These are phyloP conservation scores for Arachis stenosperma DNA, from an alignment of 306 rosid species.

Conservation along the genomic window DNA sequence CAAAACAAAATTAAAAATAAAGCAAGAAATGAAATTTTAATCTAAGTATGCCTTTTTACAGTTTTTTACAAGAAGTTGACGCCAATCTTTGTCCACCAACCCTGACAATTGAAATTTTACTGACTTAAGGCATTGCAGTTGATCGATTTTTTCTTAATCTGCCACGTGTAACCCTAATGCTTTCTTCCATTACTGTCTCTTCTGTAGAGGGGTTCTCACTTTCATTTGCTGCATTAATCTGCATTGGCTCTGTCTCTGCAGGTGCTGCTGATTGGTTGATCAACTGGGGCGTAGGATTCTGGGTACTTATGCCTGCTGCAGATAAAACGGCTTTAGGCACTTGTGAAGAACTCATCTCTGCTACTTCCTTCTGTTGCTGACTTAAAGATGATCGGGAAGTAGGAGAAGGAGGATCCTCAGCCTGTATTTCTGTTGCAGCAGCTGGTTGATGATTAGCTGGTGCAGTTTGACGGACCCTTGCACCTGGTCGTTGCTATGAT, in stretches of 20 bases:
- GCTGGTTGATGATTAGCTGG: conserved; percentile 44
- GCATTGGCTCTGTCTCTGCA: conserved; percentile 46
- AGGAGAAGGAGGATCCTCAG: conserved; percentile 52
- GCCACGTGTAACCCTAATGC: conserved; percentile 39
- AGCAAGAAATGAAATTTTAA: conserved; percentile 44
- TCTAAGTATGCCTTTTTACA: conserved; percentile 56
- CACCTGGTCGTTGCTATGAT: conserved; percentile 55
- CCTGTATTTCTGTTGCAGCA: conserved; percentile 41
- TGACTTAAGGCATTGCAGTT: conserved; percentile 30
- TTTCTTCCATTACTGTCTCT: conserved; percentile 52
- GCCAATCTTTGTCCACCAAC: conserved; percentile 41
- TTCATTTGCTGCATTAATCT: conserved; percentile 45
- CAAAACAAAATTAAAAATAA: conserved; percentile 16
- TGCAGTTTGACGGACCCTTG: conserved; percentile 52
- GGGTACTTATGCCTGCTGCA: conserved; percentile 37
- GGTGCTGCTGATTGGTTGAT: conserved; percentile 40
- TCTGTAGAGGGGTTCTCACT: conserved; percentile 38
- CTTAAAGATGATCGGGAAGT: conserved; percentile 51
- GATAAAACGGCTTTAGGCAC: conserved; percentile 44
- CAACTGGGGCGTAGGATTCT: conserved; percentile 43
- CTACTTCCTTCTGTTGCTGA: conserved; percentile 54
- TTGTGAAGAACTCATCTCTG: conserved; percentile 52
- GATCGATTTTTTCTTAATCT: conserved; percentile 53
- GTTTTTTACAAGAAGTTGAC: conserved; percentile 44
- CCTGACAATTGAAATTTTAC: conserved; percentile 21